phyloP scores from a whole-genome alignment of 805 yeast genomes.

The Wickerhamomyces strasburgensis region DNA sequence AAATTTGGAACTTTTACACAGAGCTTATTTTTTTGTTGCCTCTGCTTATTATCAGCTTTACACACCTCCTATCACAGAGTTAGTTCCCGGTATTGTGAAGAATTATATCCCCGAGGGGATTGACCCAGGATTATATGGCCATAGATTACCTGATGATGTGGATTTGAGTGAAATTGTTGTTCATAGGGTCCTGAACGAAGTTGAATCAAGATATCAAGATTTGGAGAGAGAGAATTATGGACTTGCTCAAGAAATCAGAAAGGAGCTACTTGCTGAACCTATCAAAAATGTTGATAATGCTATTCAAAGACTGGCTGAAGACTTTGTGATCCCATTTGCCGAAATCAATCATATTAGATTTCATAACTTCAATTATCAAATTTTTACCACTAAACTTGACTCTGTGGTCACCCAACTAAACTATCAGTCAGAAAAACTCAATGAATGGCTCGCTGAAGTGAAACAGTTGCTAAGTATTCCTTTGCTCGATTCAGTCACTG shows the following conservation, averaged over 20 bases:
- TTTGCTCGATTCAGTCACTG: conserved; percentile 42
- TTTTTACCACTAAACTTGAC: conserved; percentile 13
- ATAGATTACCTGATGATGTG: conserved; percentile 5
- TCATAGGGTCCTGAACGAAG: conserved; percentile 19
- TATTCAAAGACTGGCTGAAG: conserved; percentile 5
- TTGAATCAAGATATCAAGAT: conserved; percentile 34
- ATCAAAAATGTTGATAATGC: conserved; percentile 16
- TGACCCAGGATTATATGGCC: conserved; percentile 11
- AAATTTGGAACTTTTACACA: conserved; percentile 63
- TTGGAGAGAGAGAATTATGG: conserved; percentile 51
- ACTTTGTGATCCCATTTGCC: neutral
- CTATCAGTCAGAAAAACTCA: conserved; percentile 45
- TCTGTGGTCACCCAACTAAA: conserved; percentile 36
- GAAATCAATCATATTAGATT: conserved; percentile 1
- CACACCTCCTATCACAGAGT: conserved; percentile 26
- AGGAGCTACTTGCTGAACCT: conserved; percentile 39
- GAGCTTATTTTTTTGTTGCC: conserved; percentile 73
- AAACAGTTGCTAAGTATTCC: conserved; percentile 41
- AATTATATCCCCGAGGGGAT: conserved; percentile 9
- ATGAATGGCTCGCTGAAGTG: conserved; percentile 46
- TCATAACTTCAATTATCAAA: conserved; percentile 9
- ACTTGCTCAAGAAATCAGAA: conserved; percentile 58
- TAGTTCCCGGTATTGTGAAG: conserved; percentile 26
- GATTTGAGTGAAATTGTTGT: conserved; percentile 25
- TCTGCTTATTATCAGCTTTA: conserved; percentile 61